Base-by-base conservation (phyloP, 148 eudicot species). In the Chenopodium formosanum region DNA sequence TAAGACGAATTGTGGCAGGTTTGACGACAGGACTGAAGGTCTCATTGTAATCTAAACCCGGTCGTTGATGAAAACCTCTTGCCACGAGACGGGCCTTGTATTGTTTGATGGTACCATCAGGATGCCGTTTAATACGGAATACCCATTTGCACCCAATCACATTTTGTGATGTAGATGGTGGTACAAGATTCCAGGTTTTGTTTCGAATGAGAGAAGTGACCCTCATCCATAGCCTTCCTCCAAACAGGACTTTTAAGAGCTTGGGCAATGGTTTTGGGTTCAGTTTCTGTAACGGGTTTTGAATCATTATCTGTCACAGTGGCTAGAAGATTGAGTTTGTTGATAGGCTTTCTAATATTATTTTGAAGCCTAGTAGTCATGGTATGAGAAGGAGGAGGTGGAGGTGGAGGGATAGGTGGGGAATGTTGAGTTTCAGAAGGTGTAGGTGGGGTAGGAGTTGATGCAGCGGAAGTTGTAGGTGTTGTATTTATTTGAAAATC, bases 91-190 rank as follows among this genome's bases (percentile, higher is more conserved):
- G 34, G 8, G 50, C 47, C n/a, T 31, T 70, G 74, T 40, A 34
- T 32, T 70, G 1, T 34, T 13, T 70, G 40, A 40, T 70, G 19
- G 17, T 12, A 70, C n/a, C 9, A 40, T 70, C 22, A 6, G 20
- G 20, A 31, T 70, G 4, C 0, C 22, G 2, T 27, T 40, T 62
- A 17, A 62, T 56, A 56, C 19, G 48, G 7, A 70, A 70, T 13
- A 70, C 48, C 74, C 48, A 70, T 40, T 70, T 70, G 46, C 74
- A 70, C 1, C 74, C 74, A 12, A 70, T 34, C 20, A 70, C 48
- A 70, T 70, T 70, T 70, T 70, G 20, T 14, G 74, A 32, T 13
- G 48, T 12, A 34, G 74, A 17, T 3, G 47, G 48, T 14, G 74
- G 74, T 31, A 70, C 74, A 32, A 70, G 74, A 2, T 19, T 31